A percentile compares a stretch with the other conserved stretches of the same genome.
Conservation (phyloP, 2,329 filamentous ascomycete genomes). For the Apiospora pterosperma region DNA sequence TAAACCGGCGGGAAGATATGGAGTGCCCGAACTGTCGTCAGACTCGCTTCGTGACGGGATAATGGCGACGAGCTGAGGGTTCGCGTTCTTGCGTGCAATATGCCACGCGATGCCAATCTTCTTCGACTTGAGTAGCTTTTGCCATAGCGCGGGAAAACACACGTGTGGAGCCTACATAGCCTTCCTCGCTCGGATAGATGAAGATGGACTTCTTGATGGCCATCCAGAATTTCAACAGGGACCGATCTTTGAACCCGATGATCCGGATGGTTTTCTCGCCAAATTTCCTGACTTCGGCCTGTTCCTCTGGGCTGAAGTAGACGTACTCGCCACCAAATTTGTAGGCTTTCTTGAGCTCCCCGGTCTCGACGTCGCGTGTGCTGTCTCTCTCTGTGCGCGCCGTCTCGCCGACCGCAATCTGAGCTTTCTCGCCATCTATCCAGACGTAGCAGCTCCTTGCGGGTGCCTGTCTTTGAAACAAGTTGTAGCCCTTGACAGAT, state of each 20-base stretch:
- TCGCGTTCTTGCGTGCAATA: slow-evolving; percentile 75
- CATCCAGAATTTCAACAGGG: slow-evolving; percentile 75
- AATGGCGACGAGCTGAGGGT: slow-evolving; percentile 76
- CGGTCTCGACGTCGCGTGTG: slow-evolving; percentile 71
- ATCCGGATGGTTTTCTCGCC: slow-evolving; percentile 81
- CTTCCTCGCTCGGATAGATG: slow-evolving; percentile 89
- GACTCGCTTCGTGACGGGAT: slow-evolving; percentile 68
- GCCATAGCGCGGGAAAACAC: slow-evolving; percentile 89
- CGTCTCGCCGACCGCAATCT: slow-evolving; percentile 74
- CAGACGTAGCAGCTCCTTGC: slow-evolving; percentile 84
- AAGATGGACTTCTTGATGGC: slow-evolving; percentile 84
- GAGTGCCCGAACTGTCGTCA: slow-evolving; percentile 62
- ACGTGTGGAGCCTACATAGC: slow-evolving; percentile 84
- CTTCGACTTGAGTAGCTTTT: slow-evolving; percentile 74
- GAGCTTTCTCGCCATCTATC: slow-evolving; percentile 78
- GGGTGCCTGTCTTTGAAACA: slow-evolving; percentile 80
- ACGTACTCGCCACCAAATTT: slow-evolving; percentile 93
- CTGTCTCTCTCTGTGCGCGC: slow-evolving; percentile 76
- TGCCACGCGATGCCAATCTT: slow-evolving; percentile 91
- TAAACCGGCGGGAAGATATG: slow-evolving; percentile 75
- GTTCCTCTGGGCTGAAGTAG: slow-evolving; percentile 80
- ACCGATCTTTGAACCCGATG: slow-evolving; percentile 87
- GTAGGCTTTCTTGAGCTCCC: slow-evolving; percentile 85
- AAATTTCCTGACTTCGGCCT: slow-evolving; percentile 73
- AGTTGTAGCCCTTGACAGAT: slow-evolving; percentile 88